A percentile compares a stretch with the other conserved stretches of the same genome.
These are phyloP conservation scores for Pichia nakasei DNA, from an alignment of 805 yeast genomes.

Conservation along the genomic window DNA sequence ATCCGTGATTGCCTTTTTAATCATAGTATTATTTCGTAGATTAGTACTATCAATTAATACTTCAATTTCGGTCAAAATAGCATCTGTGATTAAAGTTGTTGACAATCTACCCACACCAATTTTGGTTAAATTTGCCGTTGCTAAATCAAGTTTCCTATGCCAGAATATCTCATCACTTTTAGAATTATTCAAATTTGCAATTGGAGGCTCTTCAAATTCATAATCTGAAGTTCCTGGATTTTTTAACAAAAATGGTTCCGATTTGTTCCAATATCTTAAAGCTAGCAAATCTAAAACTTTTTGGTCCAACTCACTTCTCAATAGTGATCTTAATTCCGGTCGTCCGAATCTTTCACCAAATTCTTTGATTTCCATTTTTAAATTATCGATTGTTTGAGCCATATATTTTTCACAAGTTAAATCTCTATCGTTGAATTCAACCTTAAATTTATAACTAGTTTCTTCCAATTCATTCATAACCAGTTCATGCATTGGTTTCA, in stretches of 20 bases:
- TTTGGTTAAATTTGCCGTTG: slow-evolving; percentile 80
- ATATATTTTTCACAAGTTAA: slow-evolving; percentile 90
- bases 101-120: slow-evolving; percentile 90
- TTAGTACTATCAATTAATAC: slow-evolving; percentile 67
- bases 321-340: slow-evolving; percentile 65
- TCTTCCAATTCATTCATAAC: slow-evolving; percentile 92
- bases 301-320: slow-evolving; percentile 84
- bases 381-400: slow-evolving; percentile 81
- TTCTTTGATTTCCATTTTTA: slow-evolving; percentile 82
- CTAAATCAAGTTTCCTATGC: slow-evolving; percentile 78
- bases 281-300: slow-evolving; percentile 81
- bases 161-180: slow-evolving; percentile 69
- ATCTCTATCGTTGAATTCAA: slow-evolving; percentile 90
- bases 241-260: slow-evolving; percentile 24
- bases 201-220: slow-evolving; percentile 36
- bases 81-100: slow-evolving; percentile 72
- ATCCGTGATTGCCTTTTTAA: slow-evolving; percentile 69
- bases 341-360: slow-evolving; percentile 76
- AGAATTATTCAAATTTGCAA: slow-evolving; percentile 48
- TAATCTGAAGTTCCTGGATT: slow-evolving; percentile 12
- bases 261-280: slow-evolving; percentile 83
- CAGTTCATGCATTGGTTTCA: slow-evolving; percentile 77
- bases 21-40: slow-evolving; percentile 78
- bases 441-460: slow-evolving; percentile 85
- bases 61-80: slow-evolving; percentile 68